A percentile compares a stretch with the other conserved stretches of the same genome.
These are phyloP conservation scores for Vitis labrusca DNA, from an alignment of 164 flowering plant genomes.

Conservation along the genomic window DNA sequence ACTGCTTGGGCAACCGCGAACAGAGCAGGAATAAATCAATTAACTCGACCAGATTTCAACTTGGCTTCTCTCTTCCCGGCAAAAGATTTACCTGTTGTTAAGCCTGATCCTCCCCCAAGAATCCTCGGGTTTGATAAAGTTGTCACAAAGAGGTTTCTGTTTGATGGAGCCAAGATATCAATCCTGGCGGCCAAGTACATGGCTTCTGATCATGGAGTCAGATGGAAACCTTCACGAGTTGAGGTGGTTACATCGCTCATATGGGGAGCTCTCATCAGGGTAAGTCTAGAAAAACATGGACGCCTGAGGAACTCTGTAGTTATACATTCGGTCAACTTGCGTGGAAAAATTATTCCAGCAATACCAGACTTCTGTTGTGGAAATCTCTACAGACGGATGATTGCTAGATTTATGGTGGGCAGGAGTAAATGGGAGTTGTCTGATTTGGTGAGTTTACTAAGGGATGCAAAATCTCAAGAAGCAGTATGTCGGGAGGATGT, in stretches of 20 bases:
- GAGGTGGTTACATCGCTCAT: constrained; percentile 7
- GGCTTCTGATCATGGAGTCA: neutral
- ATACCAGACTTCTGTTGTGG: too few relatives aligned
- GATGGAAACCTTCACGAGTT: constrained; percentile 5
- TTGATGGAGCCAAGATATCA: constrained; percentile 1
- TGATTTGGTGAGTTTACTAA: neutral
- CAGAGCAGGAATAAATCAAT: neutral
- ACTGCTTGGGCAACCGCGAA: constrained; percentile 10
- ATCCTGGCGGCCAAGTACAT: neutral
- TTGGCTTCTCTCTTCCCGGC: neutral
- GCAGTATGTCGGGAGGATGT: neutral
- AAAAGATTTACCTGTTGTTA: neutral
- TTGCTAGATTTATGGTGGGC: too few relatives aligned
- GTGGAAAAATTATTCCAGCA: too few relatives aligned
- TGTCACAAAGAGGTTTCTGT: constrained; percentile 18
- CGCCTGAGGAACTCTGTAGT: neutral
- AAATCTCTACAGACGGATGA: too few relatives aligned
- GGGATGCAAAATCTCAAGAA: neutral
- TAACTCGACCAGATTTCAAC: neutral
- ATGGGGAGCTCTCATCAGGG: constrained; percentile 7
- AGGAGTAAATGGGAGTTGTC: too few relatives aligned
- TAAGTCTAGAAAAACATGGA: constrained; percentile 1
- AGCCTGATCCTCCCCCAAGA: neutral
- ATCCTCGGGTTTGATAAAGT: neutral
- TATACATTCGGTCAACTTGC: too few relatives aligned